Base-by-base conservation (phyloP, 768 basidiomycete genomes). In the Mycena rebaudengoi region DNA sequence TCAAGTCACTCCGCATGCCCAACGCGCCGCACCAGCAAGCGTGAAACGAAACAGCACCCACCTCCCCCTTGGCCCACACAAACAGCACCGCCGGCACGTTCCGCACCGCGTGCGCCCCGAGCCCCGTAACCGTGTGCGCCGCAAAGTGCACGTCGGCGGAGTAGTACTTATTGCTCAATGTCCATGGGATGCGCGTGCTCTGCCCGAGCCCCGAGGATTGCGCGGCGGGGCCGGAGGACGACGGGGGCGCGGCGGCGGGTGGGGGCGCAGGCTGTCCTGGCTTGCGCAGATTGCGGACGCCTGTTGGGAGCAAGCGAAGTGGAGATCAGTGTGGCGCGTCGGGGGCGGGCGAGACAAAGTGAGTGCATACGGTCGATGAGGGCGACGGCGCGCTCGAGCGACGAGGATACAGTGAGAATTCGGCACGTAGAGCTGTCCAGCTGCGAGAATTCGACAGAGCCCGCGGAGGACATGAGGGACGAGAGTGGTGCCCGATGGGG, bases 121-220 rank as follows among this genome's bases (percentile, higher is more conserved):
- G 79, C 12, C 81, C 79, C 29, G 79, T 76, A 54, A 87, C 73
- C 18, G 82, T 77, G 56, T 83, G 82, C 12, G 82, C 78, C 32
- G 86, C 77, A 71, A 95, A 94, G 63, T 88, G 86, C 7, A 95
- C 90, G 61, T 84, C 80, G 2, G 93, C 94, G 14, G 85, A 85
- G 77, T 95, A 95, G 76, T 95, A 95, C 73, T 86, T 89, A 79
- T 94, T 94, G 52, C 77, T 76, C 64, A 94, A 91, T 40, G 85
- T 90, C 92, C 91, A 94, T 11, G 90, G 88, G 30, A 91, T 76
- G 32, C 67, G 77, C 35, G 73, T 68, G 53, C 67, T 58, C 41
- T 62, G 62, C n/a, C 67, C 71, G 11, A 69, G 70, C 28, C 51
- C 70, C 33, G 63, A 26, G 11, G 57, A 41, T 37, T 66, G 46